Evolutionary conservation across 1,139 yeast species (phyloP).

Genomic region (Nadsonia starkeyi-henricii): DNA sequence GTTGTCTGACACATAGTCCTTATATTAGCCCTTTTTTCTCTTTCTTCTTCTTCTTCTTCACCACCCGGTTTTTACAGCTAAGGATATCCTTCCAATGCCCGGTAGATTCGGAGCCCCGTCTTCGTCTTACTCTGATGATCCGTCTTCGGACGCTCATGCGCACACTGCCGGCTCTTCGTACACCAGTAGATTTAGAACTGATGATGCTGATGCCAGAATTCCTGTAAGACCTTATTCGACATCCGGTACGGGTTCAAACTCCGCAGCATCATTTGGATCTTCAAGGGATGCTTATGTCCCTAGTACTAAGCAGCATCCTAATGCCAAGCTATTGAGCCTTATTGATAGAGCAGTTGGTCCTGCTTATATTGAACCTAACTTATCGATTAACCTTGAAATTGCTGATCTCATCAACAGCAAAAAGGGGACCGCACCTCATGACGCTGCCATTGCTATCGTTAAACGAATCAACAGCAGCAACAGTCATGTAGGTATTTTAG

Average conservation of each 20-base stretch:
- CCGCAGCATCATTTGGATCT: neutral
- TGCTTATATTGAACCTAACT: conserved; percentile 71
- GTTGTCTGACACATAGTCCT: no score
- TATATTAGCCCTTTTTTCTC: no score
- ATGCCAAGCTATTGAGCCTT: conserved; percentile 6
- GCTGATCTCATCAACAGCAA: conserved; percentile 89
- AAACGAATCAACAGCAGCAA: conserved; percentile 71
- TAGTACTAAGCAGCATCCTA: neutral
- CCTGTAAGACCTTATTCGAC: neutral
- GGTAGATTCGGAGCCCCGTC: neutral
- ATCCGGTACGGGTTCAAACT: neutral
- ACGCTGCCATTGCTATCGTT: conserved; percentile 85
- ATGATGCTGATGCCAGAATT: neutral
- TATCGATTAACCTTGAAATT: conserved; percentile 77
- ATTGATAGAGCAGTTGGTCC: conserved; percentile 81
- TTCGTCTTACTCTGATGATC: neutral
- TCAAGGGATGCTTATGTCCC: neutral
- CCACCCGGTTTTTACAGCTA: no score
- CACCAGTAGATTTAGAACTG: conserved; percentile 26
- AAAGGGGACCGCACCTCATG: conserved; percentile 78
- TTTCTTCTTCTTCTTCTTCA: no score
- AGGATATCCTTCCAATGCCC: neutral
- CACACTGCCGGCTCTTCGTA: neutral
- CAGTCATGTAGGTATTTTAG: conserved; percentile 58
- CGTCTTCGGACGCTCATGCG: neutral